Evolutionary conservation across 768 basidiomycete genomes (phyloP), one percentile per base, ranked within the genome.

Genomic region (Chalciporus pseudorubinellus): DNA sequence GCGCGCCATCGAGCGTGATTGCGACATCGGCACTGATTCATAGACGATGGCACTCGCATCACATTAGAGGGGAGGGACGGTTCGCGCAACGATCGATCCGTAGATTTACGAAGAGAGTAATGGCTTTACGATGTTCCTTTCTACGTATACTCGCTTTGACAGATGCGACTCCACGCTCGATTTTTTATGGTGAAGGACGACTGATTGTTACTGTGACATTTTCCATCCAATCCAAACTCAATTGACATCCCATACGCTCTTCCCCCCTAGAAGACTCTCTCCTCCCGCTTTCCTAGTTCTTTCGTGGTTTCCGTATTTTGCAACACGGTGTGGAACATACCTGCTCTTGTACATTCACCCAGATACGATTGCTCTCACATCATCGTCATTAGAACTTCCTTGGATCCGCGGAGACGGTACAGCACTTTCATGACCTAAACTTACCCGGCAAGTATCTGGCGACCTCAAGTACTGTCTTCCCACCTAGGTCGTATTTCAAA

Each of bases 101-200:
- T 65, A 65, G 65, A 67, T 57, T 57, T 44, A 60, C 43, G 55
- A 61, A 28, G 48, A 52, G 45, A 47, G 52, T 49, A 50, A 51
- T 40, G 50, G 19, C 41, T 64, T 51, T 52, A 48, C 49, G 47
- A 44, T 41, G 52, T 55, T 38, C 52, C 46, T 44, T 59, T 55
- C 40, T n/a, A n/a, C n/a, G n/a, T n/a, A n/a, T 51, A 47, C 44
- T 52, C 38, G 45, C 52, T 45, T 55, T 46, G 50, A 56, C 48
- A 52, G 24, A 41, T 39, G 44, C 48, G 39, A 48, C 41, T 40
- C 36, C 18, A 39, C 39, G 6, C n/a, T 21, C 12, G 20, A 19
- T 53, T 50, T 19, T 50, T 42, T 45, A 44, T 22, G 39, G 48
- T 46, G 29, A 39, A n/a, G n/a, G n/a, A 39, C 39, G 33, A 49